Percentiles rank a stretch among this genome's conserved stretches.
Conservation (phyloP, 441 rosid species). For the Hura crepitans region DNA sequence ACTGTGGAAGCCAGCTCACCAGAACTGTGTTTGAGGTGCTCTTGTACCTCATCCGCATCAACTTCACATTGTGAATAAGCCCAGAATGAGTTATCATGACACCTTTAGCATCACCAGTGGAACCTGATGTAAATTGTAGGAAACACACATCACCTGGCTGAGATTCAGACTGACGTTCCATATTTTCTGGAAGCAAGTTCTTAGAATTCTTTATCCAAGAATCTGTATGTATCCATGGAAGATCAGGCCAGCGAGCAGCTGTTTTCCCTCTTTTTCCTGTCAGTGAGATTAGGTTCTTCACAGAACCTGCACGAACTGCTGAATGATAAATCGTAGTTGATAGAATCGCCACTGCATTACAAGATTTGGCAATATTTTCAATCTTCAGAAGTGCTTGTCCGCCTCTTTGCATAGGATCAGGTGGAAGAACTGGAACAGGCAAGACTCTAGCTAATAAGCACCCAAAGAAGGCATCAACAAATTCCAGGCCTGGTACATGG, state of each 20-base stretch:
- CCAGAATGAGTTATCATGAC: constrained; percentile 69
- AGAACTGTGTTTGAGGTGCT: constrained; percentile 61
- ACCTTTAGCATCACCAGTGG: constrained; percentile 76
- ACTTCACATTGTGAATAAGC: constrained; percentile 60
- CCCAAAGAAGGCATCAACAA: constrained; percentile 64
- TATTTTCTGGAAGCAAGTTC: constrained; percentile 17
- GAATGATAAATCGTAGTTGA: constrained; percentile 54
- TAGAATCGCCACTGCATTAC: constrained; percentile 52
- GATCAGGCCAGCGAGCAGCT: constrained; percentile 55
- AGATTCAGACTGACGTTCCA: constrained; percentile 30
- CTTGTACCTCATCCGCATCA: constrained; percentile 50
- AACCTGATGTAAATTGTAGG: constrained; percentile 71
- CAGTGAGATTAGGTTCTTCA: constrained; percentile 49
- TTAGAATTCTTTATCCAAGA: constrained; percentile 53
- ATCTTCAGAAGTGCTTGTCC: constrained; percentile 71
- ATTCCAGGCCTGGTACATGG: constrained; percentile 64
- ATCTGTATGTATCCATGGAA: constrained; percentile 66
- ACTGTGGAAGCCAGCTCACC: constrained; percentile 76
- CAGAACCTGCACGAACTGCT: constrained; percentile 57
- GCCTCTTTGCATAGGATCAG: constrained; percentile 67
- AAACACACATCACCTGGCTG: constrained; percentile 50
- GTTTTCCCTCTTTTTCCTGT: constrained; percentile 33
- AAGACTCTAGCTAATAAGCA: constrained; percentile 59
- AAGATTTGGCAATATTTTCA: constrained; percentile 56
- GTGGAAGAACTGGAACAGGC: constrained; percentile 75